Evolutionary conservation across 495 filamentous ascomycete genomes (phyloP).

Genomic region (Recurvomyces mirabilis): DNA sequence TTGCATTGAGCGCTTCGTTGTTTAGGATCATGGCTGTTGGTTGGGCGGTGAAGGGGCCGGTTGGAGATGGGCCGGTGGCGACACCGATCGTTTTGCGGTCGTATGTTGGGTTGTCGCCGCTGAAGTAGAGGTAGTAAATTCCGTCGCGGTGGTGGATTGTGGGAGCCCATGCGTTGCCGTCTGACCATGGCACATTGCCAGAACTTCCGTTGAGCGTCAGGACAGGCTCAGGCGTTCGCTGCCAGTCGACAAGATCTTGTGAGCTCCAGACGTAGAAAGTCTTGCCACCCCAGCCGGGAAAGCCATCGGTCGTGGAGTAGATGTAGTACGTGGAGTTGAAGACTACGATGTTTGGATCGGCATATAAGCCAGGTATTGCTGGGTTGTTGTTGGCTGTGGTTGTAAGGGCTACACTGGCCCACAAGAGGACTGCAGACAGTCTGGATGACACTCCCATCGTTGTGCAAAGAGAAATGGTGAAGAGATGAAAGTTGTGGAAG

Average conservation of each 20-base stretch:
- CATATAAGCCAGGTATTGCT: conserved; percentile 19
- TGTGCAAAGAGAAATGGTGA: too few species aligned
- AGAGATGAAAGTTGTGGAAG: too few species aligned
- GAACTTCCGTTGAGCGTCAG: conserved; percentile 7
- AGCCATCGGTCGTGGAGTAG: conserved; percentile 36
- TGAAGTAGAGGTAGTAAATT: conserved; percentile 41
- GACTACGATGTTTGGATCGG: conserved; percentile 41
- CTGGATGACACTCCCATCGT: too few species aligned
- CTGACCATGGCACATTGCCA: conserved; percentile 37
- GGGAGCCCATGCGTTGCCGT: conserved; percentile 39
- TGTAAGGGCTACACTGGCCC: too few species aligned
- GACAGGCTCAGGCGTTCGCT: conserved; percentile 28
- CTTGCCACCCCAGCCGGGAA: conserved; percentile 33
- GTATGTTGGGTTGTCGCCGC: conserved; percentile 29
- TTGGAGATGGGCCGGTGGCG: conserved; percentile 33
- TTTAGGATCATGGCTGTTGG: conserved; percentile 3
- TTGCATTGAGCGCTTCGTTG: neutral
- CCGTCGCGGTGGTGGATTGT: conserved; percentile 37
- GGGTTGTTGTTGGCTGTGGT: too few species aligned
- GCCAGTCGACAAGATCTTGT: conserved; percentile 30
- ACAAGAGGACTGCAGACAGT: too few species aligned
- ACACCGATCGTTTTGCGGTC: conserved; percentile 40
- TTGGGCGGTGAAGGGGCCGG: conserved; percentile 35
- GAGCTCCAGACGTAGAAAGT: conserved; percentile 44
- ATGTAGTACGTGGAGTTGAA: conserved; percentile 42